Percentiles rank a stretch among this genome's conserved stretches.
These are phyloP conservation scores for Wickerhamomyces sydowiorum DNA, from an alignment of 805 yeast genomes.

Conservation along the genomic window DNA sequence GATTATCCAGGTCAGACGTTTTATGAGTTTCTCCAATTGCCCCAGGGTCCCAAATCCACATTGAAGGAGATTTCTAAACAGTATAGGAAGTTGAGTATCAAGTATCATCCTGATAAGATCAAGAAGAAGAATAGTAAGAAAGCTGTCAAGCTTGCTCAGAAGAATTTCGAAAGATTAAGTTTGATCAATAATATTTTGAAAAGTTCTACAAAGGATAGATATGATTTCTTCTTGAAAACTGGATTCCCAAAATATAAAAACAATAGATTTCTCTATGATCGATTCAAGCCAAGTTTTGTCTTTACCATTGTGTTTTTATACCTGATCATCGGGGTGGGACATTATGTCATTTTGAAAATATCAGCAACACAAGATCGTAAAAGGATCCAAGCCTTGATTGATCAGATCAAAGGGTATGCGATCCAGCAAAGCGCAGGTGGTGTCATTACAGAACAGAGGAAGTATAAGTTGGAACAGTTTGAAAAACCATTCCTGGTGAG, in stretches of 20 bases:
- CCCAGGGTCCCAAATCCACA: conserved; percentile 32
- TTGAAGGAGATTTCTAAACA: conserved; percentile 55
- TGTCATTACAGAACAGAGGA: conserved; percentile 37
- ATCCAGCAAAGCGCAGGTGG: conserved; percentile 49
- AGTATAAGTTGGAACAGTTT: conserved; percentile 32
- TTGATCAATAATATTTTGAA: conserved; percentile 70
- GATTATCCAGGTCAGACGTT: conserved; percentile 24
- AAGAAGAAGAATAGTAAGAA: conserved; percentile 26
- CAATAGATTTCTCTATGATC: conserved; percentile 55
- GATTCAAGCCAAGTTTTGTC: conserved; percentile 62
- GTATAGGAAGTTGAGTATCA: conserved; percentile 64
- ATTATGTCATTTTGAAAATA: conserved; percentile 49
- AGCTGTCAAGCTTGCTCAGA: conserved; percentile 49
- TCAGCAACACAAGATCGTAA: conserved; percentile 51
- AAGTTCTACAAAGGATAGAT: conserved; percentile 54
- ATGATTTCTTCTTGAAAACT: conserved; percentile 74
- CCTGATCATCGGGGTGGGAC: conserved; percentile 48
- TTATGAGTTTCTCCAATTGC: conserved; percentile 23
- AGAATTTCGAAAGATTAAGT: conserved; percentile 73
- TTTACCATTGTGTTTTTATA: conserved; percentile 47
- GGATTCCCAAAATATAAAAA: conserved; percentile 87
- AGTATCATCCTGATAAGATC: conserved; percentile 82
- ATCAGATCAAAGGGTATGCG: conserved; percentile 46
- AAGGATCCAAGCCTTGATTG: conserved; percentile 46
- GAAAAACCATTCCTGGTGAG: conserved; percentile 51